Percentiles rank a stretch among this genome's conserved stretches.
Conservation (phyloP, 192 early-diverging fungal genomes). For the Backusella liffmaniae region DNA sequence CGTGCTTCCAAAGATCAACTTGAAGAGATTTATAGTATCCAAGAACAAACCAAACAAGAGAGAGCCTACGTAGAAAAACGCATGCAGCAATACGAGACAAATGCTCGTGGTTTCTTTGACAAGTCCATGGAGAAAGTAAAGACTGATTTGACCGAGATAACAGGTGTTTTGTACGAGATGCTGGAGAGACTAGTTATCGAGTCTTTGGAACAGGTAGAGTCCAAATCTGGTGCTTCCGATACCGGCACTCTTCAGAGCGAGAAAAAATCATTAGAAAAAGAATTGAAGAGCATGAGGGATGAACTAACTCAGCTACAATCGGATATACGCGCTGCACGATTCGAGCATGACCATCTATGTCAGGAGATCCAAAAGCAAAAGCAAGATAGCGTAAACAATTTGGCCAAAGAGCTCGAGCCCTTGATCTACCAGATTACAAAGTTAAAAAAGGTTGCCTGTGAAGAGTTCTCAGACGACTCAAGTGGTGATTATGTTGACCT, state of each 20-base stretch:
- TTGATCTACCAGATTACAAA: constrained; percentile 18
- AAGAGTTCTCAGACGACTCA: neutral
- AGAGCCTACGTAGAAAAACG: constrained; percentile 18
- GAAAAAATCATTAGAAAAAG: constrained; percentile 12
- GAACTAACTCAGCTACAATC: constrained; percentile 4
- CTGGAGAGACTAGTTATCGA: constrained; percentile 26
- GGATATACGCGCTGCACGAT: neutral
- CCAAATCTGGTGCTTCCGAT: neutral
- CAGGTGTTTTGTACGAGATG: constrained; percentile 35
- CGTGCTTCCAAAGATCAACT: constrained; percentile 22
- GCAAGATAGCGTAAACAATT: constrained; percentile 1
- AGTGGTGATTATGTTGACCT: constrained; percentile 5
- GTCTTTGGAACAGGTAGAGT: constrained; percentile 23
- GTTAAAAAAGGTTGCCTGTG: constrained; percentile 15
- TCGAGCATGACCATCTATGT: constrained; percentile 10
- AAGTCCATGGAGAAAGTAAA: constrained; percentile 27
- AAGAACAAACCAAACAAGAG: constrained; percentile 15
- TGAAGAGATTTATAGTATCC: neutral
- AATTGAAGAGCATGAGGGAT: constrained; percentile 12
- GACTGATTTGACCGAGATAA: constrained; percentile 28
- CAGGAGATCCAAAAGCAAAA: constrained; percentile 2
- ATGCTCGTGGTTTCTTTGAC: constrained; percentile 32
- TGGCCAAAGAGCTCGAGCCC: constrained; percentile 22
- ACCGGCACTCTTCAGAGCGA: constrained; percentile 18
- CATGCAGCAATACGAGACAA: constrained; percentile 31